Evolutionary conservation across 805 yeast genomes (phyloP).

Genomic region (Grigorovia jiainica): DNA sequence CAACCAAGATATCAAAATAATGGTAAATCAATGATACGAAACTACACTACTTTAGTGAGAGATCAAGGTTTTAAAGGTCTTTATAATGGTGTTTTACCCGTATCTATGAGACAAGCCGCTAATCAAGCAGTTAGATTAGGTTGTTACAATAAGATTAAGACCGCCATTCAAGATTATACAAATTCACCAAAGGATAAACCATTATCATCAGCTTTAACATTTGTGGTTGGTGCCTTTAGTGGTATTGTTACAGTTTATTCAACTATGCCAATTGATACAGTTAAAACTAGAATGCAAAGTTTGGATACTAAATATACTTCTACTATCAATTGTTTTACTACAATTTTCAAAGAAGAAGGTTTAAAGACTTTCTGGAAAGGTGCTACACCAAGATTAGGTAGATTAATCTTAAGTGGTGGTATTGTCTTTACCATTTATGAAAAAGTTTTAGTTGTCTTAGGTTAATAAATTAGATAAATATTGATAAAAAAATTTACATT

Average conservation of each 20-base stretch:
- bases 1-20: slow-evolving; percentile 67
- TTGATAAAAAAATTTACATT: too few species aligned
- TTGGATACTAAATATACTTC: slow-evolving; percentile 63
- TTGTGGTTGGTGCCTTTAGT: slow-evolving; percentile 82
- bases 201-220: slow-evolving; percentile 68
- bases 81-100: slow-evolving; percentile 86
- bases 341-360: slow-evolving; percentile 81
- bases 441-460: slow-evolving; percentile 52
- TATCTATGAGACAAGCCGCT: slow-evolving; percentile 90
- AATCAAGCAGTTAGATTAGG: slow-evolving; percentile 93
- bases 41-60: slow-evolving; percentile 39
- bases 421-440: slow-evolving; percentile 95
- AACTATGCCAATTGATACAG: slow-evolving; percentile 94
- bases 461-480: too few species aligned
- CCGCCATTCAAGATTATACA: slow-evolving; percentile 61
- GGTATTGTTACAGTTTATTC: slow-evolving; percentile 85
- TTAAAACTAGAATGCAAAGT: slow-evolving; percentile 95
- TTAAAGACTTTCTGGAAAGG: slow-evolving; percentile 93
- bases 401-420: slow-evolving; percentile 90
- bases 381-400: slow-evolving; percentile 92
- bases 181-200: slow-evolving; percentile 63
- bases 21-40: slow-evolving; percentile 44
- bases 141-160: slow-evolving; percentile 80
- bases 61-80: slow-evolving; percentile 80
- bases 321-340: slow-evolving; percentile 73